Evolutionary conservation across 2,329 filamentous ascomycete genomes (phyloP).

Genomic region (Ophiostoma populinum): DNA sequence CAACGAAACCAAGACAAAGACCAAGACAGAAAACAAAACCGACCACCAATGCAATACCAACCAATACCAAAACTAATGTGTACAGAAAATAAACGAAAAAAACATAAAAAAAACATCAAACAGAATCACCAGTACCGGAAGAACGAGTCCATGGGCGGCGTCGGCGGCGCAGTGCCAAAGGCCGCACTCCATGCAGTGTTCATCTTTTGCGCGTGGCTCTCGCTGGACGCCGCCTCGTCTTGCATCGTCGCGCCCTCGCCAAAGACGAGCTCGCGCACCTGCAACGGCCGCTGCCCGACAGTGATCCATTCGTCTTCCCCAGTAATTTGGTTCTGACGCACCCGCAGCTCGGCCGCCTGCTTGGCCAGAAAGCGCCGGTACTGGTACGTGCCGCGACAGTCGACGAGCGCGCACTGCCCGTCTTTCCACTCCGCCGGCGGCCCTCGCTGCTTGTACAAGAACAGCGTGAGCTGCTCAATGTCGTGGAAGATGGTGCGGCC

Average conservation of each 20-base stretch:
- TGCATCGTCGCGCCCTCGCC: neutral
- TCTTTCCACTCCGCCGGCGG: conserved; percentile 5
- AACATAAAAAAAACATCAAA: neutral
- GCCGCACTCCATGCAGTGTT: neutral
- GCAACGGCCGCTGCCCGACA: conserved; percentile 5
- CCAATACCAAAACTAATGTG: neutral
- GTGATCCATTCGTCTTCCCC: conserved; percentile 5
- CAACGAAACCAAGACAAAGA: neutral
- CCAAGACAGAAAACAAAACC: neutral
- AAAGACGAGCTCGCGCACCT: conserved; percentile 8
- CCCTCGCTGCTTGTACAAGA: conserved; percentile 3
- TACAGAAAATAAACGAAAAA: neutral
- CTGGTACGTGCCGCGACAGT: conserved; percentile 6
- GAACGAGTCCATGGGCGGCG: conserved; percentile 1
- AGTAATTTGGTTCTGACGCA: neutral
- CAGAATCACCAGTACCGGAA: neutral
- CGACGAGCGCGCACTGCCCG: conserved; percentile 7
- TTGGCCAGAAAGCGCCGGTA: conserved; percentile 8
- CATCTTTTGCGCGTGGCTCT: neutral
- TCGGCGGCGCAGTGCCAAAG: neutral
- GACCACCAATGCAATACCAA: neutral
- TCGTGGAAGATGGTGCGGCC: conserved; percentile 7
- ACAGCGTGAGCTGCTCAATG: conserved; percentile 8
- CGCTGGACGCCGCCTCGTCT: neutral
- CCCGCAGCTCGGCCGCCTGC: conserved; percentile 5